phyloP scores from a whole-genome alignment of 2,329 filamentous ascomycete species.

The Beauveria bassiana region DNA sequence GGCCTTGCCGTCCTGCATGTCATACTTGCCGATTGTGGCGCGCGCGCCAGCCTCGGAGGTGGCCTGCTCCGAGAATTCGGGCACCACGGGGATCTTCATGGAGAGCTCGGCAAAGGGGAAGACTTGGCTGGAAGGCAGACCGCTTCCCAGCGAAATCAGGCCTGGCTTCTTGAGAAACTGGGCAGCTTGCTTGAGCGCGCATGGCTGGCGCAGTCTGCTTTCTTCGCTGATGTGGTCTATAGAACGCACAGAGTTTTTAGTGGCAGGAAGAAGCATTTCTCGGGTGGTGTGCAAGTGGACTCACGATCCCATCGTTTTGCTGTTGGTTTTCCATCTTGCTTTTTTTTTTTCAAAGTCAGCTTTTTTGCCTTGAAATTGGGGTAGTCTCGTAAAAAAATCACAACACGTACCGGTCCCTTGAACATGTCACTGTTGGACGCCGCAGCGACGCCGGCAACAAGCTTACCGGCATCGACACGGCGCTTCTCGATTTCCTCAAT shows the following conservation, averaged over 20 bases:
- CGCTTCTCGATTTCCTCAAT: constrained; percentile 59
- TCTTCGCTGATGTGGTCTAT: constrained; percentile 57
- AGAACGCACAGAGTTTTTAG: no score
- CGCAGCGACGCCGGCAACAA: constrained; percentile 70
- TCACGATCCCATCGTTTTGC: constrained; percentile 80
- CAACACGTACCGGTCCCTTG: constrained; percentile 54
- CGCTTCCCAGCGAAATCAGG: constrained; percentile 86
- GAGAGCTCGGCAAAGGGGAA: constrained; percentile 82
- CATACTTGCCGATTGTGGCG: constrained; percentile 73
- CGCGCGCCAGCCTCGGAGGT: constrained; percentile 52
- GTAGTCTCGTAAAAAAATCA: constrained; percentile 17
- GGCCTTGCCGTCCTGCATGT: constrained; percentile 52
- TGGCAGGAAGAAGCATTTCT: not conserved
- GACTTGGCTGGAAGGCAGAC: constrained; percentile 78
- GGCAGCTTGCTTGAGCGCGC: constrained; percentile 76
- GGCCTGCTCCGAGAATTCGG: constrained; percentile 63
- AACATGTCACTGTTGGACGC: constrained; percentile 74
- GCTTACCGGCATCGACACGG: constrained; percentile 62
- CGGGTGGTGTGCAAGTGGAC: constrained; percentile 21
- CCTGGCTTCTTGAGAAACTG: constrained; percentile 71
- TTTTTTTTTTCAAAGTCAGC: not conserved
- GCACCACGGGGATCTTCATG: constrained; percentile 63
- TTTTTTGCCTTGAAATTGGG: not conserved
- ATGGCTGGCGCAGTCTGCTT: constrained; percentile 51
- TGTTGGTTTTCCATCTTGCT: constrained; percentile 54